Evolutionary conservation across 306 rosid genomes (phyloP).

Genomic region (Cercis canadensis): DNA sequence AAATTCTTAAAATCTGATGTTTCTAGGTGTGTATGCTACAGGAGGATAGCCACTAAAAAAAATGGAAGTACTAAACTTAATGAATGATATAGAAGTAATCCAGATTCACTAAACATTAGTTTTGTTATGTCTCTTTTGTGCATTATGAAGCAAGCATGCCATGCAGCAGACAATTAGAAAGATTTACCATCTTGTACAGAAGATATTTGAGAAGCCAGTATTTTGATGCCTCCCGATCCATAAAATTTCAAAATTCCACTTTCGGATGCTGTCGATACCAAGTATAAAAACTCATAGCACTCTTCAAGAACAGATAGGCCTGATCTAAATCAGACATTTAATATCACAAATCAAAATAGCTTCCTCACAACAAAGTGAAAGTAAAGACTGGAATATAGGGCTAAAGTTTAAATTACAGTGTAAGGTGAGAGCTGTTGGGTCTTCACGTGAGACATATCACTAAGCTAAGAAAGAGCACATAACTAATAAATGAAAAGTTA

Average conservation of each 20-base stretch:
- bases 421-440: not conserved
- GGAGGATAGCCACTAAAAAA: slow-evolving; percentile 20
- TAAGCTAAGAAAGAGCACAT: not conserved
- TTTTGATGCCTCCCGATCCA: slow-evolving; percentile 65
- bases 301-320: slow-evolving; percentile 68
- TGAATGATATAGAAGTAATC: not conserved
- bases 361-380: slow-evolving; percentile 20
- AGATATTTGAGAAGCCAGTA: slow-evolving; percentile 68
- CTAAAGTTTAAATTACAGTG: not conserved
- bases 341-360: slow-evolving; percentile 5
- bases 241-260: slow-evolving; percentile 60
- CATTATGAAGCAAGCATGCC: slow-evolving; percentile 3
- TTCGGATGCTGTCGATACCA: slow-evolving; percentile 72
- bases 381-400: not conserved
- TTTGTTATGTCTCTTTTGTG: not conserved
- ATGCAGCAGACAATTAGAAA: slow-evolving; percentile 32
- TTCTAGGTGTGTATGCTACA: slow-evolving; percentile 12
- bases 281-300: slow-evolving; percentile 81
- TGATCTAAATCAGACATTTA: slow-evolving; percentile 55
- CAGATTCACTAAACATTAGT: not conserved
- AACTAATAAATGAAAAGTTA: not conserved
- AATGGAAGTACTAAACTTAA: not conserved
- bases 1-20: not conserved
- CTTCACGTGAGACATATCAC: slow-evolving; percentile 9
- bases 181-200: slow-evolving; percentile 68